Evolutionary conservation across 73 alveolate genomes (phyloP).

Genomic region (Uronychia binucleata): DNA sequence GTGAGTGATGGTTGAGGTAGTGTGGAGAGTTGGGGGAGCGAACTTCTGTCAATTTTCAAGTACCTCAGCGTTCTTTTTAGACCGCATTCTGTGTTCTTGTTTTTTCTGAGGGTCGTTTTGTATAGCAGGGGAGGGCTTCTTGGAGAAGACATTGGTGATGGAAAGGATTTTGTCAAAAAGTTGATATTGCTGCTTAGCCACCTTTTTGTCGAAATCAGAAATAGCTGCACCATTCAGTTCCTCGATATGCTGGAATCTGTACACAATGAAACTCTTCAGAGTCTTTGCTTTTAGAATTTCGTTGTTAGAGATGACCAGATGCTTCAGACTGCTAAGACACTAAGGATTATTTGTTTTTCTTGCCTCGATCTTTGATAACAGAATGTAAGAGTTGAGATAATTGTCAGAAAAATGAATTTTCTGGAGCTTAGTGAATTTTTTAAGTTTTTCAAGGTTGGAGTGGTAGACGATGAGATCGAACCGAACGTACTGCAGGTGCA

Average conservation of each 20-base stretch:
- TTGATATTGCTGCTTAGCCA: constrained; percentile 70
- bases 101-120: constrained; percentile 8
- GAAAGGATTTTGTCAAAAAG: constrained; percentile 74
- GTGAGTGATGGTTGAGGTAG: too few relatives aligned
- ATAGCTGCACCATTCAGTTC: constrained; percentile 76
- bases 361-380: constrained; percentile 83
- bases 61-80: neutral
- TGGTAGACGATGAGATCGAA: constrained; percentile 85
- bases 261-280: constrained; percentile 82
- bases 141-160: constrained; percentile 38
- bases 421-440: constrained; percentile 79
- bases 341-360: constrained; percentile 6
- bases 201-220: constrained; percentile 72
- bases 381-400: constrained; percentile 77
- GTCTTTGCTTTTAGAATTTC: constrained; percentile 66
- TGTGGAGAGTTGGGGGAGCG: too few relatives aligned
- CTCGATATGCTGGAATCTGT: constrained; percentile 81
- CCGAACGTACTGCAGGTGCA: constrained; percentile 81
- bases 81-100: constrained; percentile 3
- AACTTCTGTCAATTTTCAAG: too few relatives aligned
- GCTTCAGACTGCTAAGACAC: constrained; percentile 29
- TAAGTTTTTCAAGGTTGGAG: constrained; percentile 71
- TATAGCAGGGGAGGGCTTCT: constrained; percentile 16
- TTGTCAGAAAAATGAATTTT: constrained; percentile 74
- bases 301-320: constrained; percentile 73